A percentile compares a stretch with the other conserved stretches of the same genome.
Evolutionary conservation across 306 rosid genomes (phyloP).

Genomic region (Abrus precatorius): DNA sequence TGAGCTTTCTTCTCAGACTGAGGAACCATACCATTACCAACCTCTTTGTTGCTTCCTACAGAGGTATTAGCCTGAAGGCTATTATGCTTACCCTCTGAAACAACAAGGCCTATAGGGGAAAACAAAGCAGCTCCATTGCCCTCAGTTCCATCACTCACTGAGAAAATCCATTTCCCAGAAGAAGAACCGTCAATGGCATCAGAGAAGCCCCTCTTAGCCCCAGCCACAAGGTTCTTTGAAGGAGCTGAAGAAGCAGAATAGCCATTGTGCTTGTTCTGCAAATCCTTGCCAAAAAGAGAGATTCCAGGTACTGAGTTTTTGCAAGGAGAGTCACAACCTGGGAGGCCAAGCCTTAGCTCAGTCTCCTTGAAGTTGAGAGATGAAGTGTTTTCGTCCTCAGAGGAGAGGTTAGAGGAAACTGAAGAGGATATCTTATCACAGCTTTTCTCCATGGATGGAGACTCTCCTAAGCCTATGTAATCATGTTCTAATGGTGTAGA

Average conservation of each 20-base stretch:
- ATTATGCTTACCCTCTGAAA: no score
- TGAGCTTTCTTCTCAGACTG: not conserved
- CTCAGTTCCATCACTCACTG: not conserved
- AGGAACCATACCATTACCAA: conserved; percentile 1
- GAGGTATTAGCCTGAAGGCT: not conserved
- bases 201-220: conserved; percentile 29
- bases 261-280: conserved; percentile 6
- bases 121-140: not conserved
- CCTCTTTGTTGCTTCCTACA: conserved; percentile 13
- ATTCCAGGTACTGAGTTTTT: not conserved
- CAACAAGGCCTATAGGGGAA: no score
- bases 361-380: conserved; percentile 32
- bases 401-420: conserved; percentile 4
- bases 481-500: conserved; percentile 7
- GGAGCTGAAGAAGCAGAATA: conserved; percentile 15
- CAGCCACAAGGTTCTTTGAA: conserved; percentile 1
- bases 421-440: conserved; percentile 31
- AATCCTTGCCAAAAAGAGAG: conserved; percentile 32
- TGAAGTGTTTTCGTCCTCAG: conserved; percentile 17
- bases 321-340: not conserved
- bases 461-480: conserved; percentile 27
- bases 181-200: conserved; percentile 13
- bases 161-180: conserved; percentile 24
- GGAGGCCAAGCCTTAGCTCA: conserved; percentile 18
- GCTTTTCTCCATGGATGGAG: conserved; percentile 29